A percentile compares a stretch with the other conserved stretches of the same genome.
phyloP scores from a whole-genome alignment of 257 asterid genomes.

The Prunella vulgaris region DNA sequence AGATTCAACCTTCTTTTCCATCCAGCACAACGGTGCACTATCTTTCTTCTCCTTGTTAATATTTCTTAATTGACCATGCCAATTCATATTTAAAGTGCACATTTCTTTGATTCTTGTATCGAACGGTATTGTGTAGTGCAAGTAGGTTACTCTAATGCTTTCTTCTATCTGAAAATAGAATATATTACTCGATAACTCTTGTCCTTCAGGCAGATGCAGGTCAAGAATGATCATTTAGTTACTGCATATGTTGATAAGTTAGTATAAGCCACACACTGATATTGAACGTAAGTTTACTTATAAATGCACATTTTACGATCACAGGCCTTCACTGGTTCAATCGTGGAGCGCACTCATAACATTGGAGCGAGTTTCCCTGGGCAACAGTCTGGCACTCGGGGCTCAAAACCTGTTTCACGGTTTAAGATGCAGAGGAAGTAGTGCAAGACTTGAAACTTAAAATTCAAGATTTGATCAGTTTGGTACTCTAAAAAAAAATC shows the following conservation, averaged over 20 bases:
- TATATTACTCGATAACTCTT: background rate
- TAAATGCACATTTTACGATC: conserved; percentile 1
- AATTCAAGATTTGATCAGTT: background rate
- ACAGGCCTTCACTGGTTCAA: conserved; percentile 71
- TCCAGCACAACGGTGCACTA: conserved; percentile 30
- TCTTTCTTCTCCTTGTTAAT: conserved; percentile 6
- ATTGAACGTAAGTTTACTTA: background rate
- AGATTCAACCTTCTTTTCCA: conserved; percentile 28
- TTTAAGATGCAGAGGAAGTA: conserved; percentile 71
- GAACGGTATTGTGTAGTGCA: background rate
- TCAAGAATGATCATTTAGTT: background rate
- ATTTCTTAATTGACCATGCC: background rate
- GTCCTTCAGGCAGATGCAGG: background rate
- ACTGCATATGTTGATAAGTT: background rate
- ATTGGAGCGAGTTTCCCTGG: conserved; percentile 33
- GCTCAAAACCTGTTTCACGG: conserved; percentile 77
- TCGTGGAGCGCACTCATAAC: conserved; percentile 53
- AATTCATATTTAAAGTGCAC: background rate
- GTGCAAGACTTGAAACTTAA: background rate
- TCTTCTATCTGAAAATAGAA: background rate
- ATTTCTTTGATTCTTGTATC: background rate
- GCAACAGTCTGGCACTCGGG: conserved; percentile 30
- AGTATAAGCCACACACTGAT: background rate
- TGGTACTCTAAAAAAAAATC: background rate
- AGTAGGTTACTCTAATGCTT: background rate